phyloP scores from a whole-genome alignment of 805 yeast species.

The Blastobotrys americana region DNA sequence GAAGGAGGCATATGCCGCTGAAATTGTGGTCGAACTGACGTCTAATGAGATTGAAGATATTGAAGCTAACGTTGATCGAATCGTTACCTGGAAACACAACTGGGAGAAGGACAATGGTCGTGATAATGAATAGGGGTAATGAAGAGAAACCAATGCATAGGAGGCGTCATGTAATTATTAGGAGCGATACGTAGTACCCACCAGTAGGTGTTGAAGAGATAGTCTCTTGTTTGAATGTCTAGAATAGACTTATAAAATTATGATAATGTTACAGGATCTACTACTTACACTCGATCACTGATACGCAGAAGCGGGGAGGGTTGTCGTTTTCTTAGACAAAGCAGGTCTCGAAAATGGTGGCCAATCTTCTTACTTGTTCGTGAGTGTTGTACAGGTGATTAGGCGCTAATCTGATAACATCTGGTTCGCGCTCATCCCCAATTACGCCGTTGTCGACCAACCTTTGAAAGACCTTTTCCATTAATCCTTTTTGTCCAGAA shows the following conservation, averaged over 20 bases:
- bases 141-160: no score
- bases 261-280: no score
- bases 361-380: slow-evolving; percentile 49
- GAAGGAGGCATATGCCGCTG: slow-evolving; percentile 66
- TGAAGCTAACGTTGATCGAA: slow-evolving; percentile 74
- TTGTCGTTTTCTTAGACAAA: no score
- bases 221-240: no score
- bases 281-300: no score
- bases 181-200: no score
- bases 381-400: slow-evolving; percentile 76
- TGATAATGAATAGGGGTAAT: slow-evolving; percentile 57
- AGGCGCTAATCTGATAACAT: slow-evolving; percentile 87
- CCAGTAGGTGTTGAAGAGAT: no score
- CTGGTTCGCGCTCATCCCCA: slow-evolving; percentile 85
- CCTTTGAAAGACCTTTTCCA: slow-evolving; percentile 51
- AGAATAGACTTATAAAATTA: no score
- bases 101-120: slow-evolving; percentile 67
- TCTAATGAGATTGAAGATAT: slow-evolving; percentile 70
- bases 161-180: no score
- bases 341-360: slow-evolving; percentile 40
- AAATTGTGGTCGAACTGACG: slow-evolving; percentile 71
- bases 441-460: slow-evolving; percentile 55
- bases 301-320: no score
- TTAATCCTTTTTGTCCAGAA: slow-evolving; percentile 43
- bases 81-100: slow-evolving; percentile 60